A percentile compares a stretch with the other conserved stretches of the same genome.
Evolutionary conservation across 805 yeast species (phyloP).

Genomic region (Tetrapisispora fleetii): DNA sequence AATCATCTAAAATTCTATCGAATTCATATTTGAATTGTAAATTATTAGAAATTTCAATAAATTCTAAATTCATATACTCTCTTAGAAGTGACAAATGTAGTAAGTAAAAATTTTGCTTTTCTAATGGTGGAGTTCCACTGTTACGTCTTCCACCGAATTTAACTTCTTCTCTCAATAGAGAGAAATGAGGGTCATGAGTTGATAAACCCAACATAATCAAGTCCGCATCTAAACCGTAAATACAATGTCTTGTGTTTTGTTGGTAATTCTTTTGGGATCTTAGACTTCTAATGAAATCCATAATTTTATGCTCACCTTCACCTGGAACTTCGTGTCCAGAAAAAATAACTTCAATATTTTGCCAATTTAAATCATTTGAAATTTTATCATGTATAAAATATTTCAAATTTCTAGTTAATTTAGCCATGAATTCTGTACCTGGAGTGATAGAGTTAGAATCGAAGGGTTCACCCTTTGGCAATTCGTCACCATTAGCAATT

Average conservation of each 20-base stretch:
- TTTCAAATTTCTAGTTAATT: conserved; percentile 67
- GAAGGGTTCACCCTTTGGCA: conserved; percentile 73
- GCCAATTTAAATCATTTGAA: conserved; percentile 81
- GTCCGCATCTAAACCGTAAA: conserved; percentile 95
- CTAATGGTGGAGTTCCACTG: conserved; percentile 39
- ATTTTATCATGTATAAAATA: conserved; percentile 84
- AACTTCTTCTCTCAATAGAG: conserved; percentile 91
- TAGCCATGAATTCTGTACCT: conserved; percentile 94
- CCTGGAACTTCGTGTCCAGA: conserved; percentile 97
- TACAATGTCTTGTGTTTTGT: conserved; percentile 81
- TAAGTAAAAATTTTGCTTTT: conserved; percentile 71
- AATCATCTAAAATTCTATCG: conserved; percentile 86
- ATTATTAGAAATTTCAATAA: conserved; percentile 54
- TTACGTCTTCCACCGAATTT: conserved; percentile 52
- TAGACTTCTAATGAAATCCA: conserved; percentile 77
- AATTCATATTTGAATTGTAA: conserved; percentile 64
- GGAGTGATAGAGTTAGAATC: conserved; percentile 93
- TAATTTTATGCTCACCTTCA: conserved; percentile 96
- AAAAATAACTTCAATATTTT: conserved; percentile 59
- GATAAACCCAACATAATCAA: conserved; percentile 86
- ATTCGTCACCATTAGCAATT: conserved; percentile 54
- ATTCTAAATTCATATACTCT: conserved; percentile 85
- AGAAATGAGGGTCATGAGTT: conserved; percentile 92
- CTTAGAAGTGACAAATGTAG: conserved; percentile 81
- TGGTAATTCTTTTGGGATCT: conserved; percentile 66